Base-by-base conservation (phyloP, 1,284 basidiomycete species). In the Filobasidium uniguttulatum region DNA sequence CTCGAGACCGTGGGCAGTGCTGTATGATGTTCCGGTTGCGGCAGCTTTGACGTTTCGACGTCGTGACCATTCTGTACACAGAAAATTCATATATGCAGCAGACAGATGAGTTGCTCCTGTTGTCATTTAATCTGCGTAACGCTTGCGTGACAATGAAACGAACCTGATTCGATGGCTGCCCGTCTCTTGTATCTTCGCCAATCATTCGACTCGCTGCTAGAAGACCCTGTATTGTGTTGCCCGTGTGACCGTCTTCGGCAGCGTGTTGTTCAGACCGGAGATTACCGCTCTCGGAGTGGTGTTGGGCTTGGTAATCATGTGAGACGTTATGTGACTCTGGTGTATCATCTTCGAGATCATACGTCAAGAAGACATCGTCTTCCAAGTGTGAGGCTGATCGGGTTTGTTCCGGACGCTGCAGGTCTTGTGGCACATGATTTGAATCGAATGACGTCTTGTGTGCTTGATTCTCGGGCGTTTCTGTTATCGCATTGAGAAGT, bases 121-220 rank as follows among this genome's bases (percentile, higher is more conserved):
- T 22, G 12, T 28, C 6, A 9, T 23, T 22, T 44, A 22, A 15
- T 20, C 33, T 28, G 30, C 20, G 14, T 36, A 26, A 10, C 20
- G 22, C 26, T 20, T 4, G 14, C 46, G 12, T 26, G 20, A n/a
- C 14, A 12, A 19, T 34, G 31, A 8, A 26, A 4, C 3, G 12
- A 20, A 19, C 44, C n/a, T 29, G 12, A 19, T 20, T 28, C 3
- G 12, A 43, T 22, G 23, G 15, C 3, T 26, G 5, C 9, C n/a
- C 7, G 30, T 30, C 15, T 31, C 15, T 20, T 28, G 22, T 25
- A 25, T 28, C 22, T 15, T 20, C 25, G 17, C 46, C 43, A 38
- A 52, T 46, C 44, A 47, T 46, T 28, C 44, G 45, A 30, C 50
- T 52, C 10, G 50, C 50, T 19, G 38, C 45, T 10, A 52, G 45